Evolutionary conservation across 345 rosid species (phyloP), one percentile per base, ranked within the genome.

Genomic region (Salix caprea): DNA sequence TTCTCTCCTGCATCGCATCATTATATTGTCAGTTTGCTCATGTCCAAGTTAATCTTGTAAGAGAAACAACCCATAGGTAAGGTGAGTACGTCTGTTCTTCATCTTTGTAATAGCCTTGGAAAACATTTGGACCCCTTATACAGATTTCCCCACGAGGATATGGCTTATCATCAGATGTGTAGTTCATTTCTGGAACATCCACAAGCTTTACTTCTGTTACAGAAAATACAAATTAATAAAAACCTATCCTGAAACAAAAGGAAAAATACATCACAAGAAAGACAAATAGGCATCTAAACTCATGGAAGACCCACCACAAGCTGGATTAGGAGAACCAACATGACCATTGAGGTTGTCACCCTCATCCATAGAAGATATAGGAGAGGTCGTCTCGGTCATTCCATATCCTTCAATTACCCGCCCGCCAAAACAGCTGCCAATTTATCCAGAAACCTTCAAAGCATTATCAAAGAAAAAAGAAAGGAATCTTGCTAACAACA

Each of bases 101-200:
- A 80, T 96, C 98, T 88, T 93, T 96, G 80, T 85, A 82, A 82
- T 96, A 93, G 76, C 99, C 98, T 77, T 39, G 84, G 79, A 96
- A 96, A 72, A 96, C 77, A 70, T 73, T 88, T 75, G 98, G 98
- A 80, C 99, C 99, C 82, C 99, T 92, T 28, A 93, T 90, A 84
- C 99, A 96, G 84, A 96, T 96, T 85, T 96, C 98, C 6, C 99
- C 99, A 6, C 98, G 98, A 65, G 96, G 95, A 88, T 89, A 77
- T 6, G 99, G 99, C 64, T 84, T 80, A 88, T 96, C 97, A 6
- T 87, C 91, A 48, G 98, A 90, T 71, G 93, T 93, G 81, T 96
- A 96, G 84, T 90, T 91, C 99, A 93, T 96, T 78, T 96, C 98
- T 30, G 92, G 92, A 78, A 96, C 99, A 73, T 96, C 97, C 83